phyloP scores from a whole-genome alignment of 495 filamentous ascomycete genomes.

The Xylaria longipes region DNA sequence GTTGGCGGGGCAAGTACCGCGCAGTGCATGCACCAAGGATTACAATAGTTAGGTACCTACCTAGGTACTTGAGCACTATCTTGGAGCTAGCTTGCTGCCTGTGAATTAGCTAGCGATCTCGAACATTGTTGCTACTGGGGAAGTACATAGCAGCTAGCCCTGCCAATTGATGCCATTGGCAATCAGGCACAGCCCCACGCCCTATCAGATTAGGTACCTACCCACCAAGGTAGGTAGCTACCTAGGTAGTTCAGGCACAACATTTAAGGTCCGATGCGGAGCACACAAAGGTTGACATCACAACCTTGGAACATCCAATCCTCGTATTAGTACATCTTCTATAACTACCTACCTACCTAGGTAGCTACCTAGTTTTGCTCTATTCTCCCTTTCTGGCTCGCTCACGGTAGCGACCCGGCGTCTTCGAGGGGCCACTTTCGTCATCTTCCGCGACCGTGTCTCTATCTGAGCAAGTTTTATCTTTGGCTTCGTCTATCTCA shows the following conservation, averaged over 20 bases:
- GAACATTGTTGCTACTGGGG: neutral
- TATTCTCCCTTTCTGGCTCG: neutral
- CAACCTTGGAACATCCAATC: neutral
- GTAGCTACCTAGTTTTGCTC: neutral
- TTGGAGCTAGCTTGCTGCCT: neutral
- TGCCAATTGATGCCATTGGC: neutral
- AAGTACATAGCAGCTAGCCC: slow-evolving; percentile 1
- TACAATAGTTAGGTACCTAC: neutral
- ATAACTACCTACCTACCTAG: too few relatives aligned
- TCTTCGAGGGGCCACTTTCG: neutral
- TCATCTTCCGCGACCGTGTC: neutral
- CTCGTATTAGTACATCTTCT: neutral
- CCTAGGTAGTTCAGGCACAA: neutral
- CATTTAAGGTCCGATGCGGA: neutral
- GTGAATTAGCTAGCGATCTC: neutral
- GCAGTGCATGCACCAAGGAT: neutral
- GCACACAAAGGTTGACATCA: neutral
- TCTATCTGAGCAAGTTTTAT: neutral
- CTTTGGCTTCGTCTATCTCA: neutral
- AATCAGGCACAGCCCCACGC: slow-evolving; percentile 7
- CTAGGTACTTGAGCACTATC: neutral
- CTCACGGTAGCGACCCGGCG: neutral
- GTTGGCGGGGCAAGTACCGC: slow-evolving; percentile 16
- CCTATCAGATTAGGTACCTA: too few relatives aligned
- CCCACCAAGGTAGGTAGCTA: neutral